phyloP scores from a whole-genome alignment of 148 eudicot genomes.

The Arctostaphylos glauca region DNA sequence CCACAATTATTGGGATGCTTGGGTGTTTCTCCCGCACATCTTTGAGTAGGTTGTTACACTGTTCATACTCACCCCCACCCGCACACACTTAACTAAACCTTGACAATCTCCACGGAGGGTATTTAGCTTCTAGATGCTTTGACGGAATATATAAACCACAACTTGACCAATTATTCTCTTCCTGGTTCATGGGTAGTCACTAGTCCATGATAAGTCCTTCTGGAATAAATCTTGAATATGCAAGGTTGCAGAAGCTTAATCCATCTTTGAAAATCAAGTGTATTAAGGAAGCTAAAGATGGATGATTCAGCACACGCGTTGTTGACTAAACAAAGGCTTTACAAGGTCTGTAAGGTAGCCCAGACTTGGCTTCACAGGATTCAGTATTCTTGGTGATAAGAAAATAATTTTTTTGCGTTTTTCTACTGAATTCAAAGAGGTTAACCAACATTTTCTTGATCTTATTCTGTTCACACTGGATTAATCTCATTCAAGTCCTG shows the following conservation, averaged over 20 bases:
- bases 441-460: neutral
- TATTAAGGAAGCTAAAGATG: neutral
- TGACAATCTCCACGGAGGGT: too few relatives aligned
- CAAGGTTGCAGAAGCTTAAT: neutral
- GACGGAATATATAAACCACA: too few relatives aligned
- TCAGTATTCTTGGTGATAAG: slow-evolving; percentile 2
- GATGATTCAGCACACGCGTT: neutral
- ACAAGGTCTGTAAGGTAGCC: neutral
- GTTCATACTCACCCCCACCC: too few relatives aligned
- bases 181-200: neutral
- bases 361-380: neutral
- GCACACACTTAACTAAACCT: too few relatives aligned
- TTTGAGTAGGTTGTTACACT: too few relatives aligned
- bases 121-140: too few relatives aligned
- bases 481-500: neutral
- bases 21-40: too few relatives aligned
- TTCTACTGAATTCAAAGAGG: neutral
- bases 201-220: neutral
- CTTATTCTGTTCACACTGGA: neutral
- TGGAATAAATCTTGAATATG: neutral
- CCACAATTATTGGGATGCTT: too few relatives aligned
- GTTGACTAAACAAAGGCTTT: neutral
- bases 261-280: neutral
- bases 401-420: neutral
- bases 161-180: too few relatives aligned